These are phyloP conservation scores for Trypanosoma cruzi DNA, from an alignment of 208 protist species.

Conservation along the genomic window DNA sequence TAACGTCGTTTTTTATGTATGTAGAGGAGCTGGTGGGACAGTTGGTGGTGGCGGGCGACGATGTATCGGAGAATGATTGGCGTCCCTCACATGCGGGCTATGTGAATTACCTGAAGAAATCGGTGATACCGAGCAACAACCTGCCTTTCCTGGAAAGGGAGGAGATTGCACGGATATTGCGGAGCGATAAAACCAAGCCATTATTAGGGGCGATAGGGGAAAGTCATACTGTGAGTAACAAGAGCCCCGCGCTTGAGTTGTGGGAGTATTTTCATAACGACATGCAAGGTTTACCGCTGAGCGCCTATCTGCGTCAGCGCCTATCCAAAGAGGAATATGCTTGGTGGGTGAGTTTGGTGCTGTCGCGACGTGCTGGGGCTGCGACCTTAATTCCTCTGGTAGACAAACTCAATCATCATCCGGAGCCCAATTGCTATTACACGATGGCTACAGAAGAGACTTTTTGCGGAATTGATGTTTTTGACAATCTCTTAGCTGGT, in stretches of 20 bases:
- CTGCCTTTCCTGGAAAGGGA: conserved; percentile 60
- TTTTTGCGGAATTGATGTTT: conserved; percentile 76
- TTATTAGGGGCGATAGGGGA: neutral
- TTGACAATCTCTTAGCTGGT: conserved; percentile 90
- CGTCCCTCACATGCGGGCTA: conserved; percentile 64
- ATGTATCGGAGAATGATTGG: conserved; percentile 7
- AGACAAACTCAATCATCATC: conserved; percentile 87
- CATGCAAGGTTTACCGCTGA: conserved; percentile 57
- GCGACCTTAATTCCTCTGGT: conserved; percentile 73
- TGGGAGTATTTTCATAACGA: conserved; percentile 71
- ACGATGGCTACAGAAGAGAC: conserved; percentile 66
- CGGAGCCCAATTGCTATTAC: conserved; percentile 81
- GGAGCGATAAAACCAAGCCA: neutral
- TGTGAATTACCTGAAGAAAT: conserved; percentile 70
- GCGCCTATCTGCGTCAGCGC: conserved; percentile 49
- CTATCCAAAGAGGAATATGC: conserved; percentile 53
- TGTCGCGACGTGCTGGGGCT: conserved; percentile 63
- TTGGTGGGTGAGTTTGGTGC: conserved; percentile 84
- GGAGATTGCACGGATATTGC: conserved; percentile 41
- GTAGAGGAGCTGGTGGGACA: conserved; percentile 80
- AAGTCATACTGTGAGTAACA: neutral
- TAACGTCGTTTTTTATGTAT: conserved; percentile 72
- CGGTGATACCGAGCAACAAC: conserved; percentile 67
- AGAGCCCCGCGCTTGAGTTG: conserved; percentile 57
- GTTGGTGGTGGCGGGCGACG: conserved; percentile 49